Base-by-base conservation (phyloP, 2,329 filamentous ascomycete species). In the Zymoseptoria brevis region DNA sequence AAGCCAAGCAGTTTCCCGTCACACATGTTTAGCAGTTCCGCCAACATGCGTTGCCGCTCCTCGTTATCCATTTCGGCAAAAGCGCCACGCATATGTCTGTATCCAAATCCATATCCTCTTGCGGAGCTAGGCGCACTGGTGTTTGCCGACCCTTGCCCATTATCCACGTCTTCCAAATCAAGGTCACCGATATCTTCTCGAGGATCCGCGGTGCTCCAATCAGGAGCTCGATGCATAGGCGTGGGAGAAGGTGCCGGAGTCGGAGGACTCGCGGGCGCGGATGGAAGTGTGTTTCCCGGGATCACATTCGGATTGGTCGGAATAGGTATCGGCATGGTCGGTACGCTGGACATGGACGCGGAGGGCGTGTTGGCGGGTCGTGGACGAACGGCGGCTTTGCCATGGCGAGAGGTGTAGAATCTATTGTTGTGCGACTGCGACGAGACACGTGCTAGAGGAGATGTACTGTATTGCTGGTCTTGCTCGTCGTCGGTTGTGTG, bases 1-100 rank as follows among this genome's bases (percentile, higher is more conserved):
- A 96, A 97, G 75, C 91, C 96, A 66, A 99, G 80, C 74, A 96
- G 88, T 70, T 95, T 91, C 68, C 90, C 96, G 67, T 95, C 95
- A 77, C 94, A 99, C 67, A 96, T 83, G 70, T 96, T 96, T 64
- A 99, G 79, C 59, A 99, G 79, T 72, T 96, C 92, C 55, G 90
- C 90, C 60, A 99, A 79, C 68, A 96, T 84, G 48, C 89, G 83
- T 68, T 91, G 89, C 59, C 89, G 85, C 74, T 93, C 88, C 0
- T 85, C 83, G 22, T 87, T 83, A 59, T 86, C 87, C 73, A 90
- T 86, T 57, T 87, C 84, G 68, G 86, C 85, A 71, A 97, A 97
- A 69, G 91, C 85, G 61, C 87, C 83, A 61, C 89, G 84, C 59
- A 94, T 85, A 70, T 91, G 87, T 65, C 89, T 81, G 57, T 95